Conservation (phyloP, 148 eudicot species). For the Cornus suecica region DNA sequence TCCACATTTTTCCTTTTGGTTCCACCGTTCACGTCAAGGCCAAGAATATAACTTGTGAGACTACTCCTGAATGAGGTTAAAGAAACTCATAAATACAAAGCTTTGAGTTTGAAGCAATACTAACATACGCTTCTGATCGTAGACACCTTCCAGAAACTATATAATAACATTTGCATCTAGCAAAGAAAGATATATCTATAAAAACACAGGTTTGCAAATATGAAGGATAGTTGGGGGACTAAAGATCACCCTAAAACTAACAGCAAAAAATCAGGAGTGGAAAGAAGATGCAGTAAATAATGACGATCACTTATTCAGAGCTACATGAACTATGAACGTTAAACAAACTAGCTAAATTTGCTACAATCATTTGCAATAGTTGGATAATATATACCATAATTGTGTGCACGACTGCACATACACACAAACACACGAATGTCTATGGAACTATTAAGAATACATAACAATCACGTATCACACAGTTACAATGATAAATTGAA, state of each 20-base stretch:
- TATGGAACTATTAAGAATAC: background rate
- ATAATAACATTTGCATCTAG: constrained; percentile 5
- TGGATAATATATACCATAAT: constrained; percentile 2
- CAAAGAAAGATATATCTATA: constrained; percentile 2
- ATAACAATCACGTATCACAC: background rate
- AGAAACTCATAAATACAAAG: background rate
- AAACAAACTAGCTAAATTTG: background rate
- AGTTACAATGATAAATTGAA: background rate
- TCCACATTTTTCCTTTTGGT: constrained; percentile 44
- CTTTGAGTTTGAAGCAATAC: background rate
- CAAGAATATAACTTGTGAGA: constrained; percentile 71
- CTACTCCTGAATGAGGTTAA: constrained; percentile 58
- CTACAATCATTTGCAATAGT: background rate
- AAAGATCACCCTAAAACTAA: background rate
- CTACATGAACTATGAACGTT: background rate
- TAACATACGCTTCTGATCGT: background rate
- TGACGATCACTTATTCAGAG: constrained; percentile 1
- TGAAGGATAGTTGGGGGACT: background rate
- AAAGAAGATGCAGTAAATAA: background rate
- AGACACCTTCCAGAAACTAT: background rate
- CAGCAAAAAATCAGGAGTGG: background rate
- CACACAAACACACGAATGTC: background rate
- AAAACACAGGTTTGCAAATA: background rate
- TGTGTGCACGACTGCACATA: background rate
- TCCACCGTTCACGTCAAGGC: constrained; percentile 43